Evolutionary conservation across 495 filamentous ascomycete species (phyloP), one percentile per base, ranked within the genome.

Genomic region (Daldinia loculata): DNA sequence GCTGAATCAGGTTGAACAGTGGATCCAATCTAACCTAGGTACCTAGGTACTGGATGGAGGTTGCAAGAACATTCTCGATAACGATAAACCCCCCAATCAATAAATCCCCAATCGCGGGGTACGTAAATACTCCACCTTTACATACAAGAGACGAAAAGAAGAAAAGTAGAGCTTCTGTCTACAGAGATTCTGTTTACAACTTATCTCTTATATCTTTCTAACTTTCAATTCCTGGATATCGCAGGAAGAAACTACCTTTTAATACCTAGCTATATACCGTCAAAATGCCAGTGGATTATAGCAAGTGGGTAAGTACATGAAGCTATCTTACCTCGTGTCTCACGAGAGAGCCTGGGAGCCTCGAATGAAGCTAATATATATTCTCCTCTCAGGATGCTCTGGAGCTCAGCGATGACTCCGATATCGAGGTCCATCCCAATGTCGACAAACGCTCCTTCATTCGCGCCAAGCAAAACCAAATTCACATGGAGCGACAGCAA

Each of bases 361-460:
- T 26, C 26, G 6, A 7, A 55, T 27, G 22, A 60, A 27, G 48
- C 56, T 67, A 30, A 66, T 22, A 36, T 68, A 34, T 69, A 67
- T 74, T 61, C 27, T 39, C 11, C 6, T 27, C 38, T 17, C 30
- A 90, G 93, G 94, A 97, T 77, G 88, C 90, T 50, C 85, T 99
- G 74, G 95, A 99, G 87, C 89, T 99, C 74, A 96, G 92, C 69
- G 95, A 99, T 80, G 95, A 99, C 80, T 97, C 93, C 48, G 95
- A 99, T 78, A 92, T 99, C 75, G 95, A 99, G 81, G 95, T 98
- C 29, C 95, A 99, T 79, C 95, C 96, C 63, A 99, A 99, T 82
- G 95, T 99, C 79, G 95, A 99, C 82, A 99, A 99, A 76, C 89
- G 90, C 2, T 98, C 95, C 61, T 99, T 99, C 82, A 99, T 99